A percentile compares a stretch with the other conserved stretches of the same genome.
Evolutionary conservation across 805 yeast species (phyloP).

Genomic region (Priceomyces castillae): DNA sequence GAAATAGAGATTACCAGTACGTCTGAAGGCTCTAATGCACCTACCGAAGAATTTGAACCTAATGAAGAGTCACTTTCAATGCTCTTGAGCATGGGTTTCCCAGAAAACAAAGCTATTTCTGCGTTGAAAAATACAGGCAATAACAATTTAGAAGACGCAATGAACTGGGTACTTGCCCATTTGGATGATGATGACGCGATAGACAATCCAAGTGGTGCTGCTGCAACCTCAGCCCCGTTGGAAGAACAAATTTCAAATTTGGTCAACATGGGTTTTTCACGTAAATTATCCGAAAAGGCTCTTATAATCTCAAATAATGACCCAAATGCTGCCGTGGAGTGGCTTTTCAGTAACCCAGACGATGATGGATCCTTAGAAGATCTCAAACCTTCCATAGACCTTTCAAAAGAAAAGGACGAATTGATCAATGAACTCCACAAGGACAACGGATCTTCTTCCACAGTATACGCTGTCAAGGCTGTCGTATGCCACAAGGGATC

Average conservation of each 20-base stretch:
- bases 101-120: conserved; percentile 58
- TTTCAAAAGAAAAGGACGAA: conserved; percentile 15
- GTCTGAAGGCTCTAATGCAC: conserved; percentile 8
- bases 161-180: conserved; percentile 88
- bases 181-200: conserved; percentile 76
- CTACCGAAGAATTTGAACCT: conserved; percentile 43
- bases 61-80: conserved; percentile 52
- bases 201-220: conserved; percentile 18
- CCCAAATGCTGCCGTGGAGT: conserved; percentile 78
- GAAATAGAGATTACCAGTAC: conserved; percentile 26
- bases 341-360: conserved; percentile 83
- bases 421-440: conserved; percentile 9
- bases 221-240: conserved; percentile 24
- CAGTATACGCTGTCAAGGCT: conserved; percentile 52
- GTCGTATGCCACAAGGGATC: conserved; percentile 87
- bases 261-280: conserved; percentile 75
- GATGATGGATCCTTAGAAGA: conserved; percentile 60
- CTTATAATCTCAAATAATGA: conserved; percentile 56
- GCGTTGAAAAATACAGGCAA: conserved; percentile 78
- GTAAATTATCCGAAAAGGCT: conserved; percentile 69
- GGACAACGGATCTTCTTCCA: conserved; percentile 7
- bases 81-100: conserved; percentile 85
- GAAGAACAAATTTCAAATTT: conserved; percentile 47
- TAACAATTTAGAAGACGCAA: conserved; percentile 61
- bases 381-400: conserved; percentile 25